phyloP scores from a whole-genome alignment of 78 protist species.

The Corallochytrium limacisporum region DNA sequence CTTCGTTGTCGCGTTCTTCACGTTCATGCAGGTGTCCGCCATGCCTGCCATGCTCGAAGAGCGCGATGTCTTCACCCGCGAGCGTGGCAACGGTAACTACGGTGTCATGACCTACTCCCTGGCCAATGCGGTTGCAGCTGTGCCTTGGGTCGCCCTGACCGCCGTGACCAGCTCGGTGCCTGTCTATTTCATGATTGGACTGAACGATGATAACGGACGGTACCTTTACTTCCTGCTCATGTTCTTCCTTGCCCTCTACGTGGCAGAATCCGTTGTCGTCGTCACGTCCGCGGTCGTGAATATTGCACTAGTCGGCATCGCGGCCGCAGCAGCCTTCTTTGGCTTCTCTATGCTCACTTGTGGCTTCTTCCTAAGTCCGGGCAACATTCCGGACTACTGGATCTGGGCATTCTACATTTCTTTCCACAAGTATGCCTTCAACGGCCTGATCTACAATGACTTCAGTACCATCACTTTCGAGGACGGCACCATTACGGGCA shows the following conservation, averaged over 20 bases:
- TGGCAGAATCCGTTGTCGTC: no score
- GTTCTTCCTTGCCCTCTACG: no score
- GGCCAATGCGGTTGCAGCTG: constrained; percentile 9
- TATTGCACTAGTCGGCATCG: no score
- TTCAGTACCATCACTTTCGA: no score
- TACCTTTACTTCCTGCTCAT: neutral
- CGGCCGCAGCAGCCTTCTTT: no score
- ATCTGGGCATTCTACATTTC: neutral
- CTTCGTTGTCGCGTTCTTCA: constrained; percentile 23
- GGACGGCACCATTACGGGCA: no score
- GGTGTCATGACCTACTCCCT: no score
- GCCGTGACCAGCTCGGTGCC: constrained; percentile 12
- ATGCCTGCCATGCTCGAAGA: constrained; percentile 38
- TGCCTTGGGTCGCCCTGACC: constrained; percentile 20
- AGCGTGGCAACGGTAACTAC: no score
- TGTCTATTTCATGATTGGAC: constrained; percentile 21
- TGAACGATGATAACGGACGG: neutral
- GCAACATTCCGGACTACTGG: neutral
- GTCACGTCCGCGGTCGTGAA: no score
- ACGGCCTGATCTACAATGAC: constrained; percentile 4
- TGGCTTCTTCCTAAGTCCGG: no score
- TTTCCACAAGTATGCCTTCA: neutral
- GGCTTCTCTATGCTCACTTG: no score
- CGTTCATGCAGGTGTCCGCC: constrained; percentile 21
- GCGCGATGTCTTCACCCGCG: no score